Evolutionary conservation across 768 basidiomycete species (phyloP).

Genomic region (Royoungia palumana): DNA sequence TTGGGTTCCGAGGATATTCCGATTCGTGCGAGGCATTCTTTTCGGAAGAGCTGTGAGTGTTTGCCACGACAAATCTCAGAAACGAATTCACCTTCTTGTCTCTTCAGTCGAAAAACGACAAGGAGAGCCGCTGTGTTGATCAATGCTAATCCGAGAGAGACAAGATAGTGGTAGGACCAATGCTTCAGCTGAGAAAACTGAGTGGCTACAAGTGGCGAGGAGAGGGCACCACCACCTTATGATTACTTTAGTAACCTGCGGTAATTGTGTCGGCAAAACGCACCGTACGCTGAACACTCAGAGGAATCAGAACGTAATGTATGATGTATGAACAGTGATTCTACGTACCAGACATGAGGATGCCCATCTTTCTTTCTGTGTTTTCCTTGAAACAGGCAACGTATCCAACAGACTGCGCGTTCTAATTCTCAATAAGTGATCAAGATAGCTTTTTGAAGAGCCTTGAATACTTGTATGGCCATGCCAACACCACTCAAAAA

Average conservation of each 20-base stretch:
- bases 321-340: neutral
- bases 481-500: constrained; percentile 49
- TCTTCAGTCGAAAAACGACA: constrained; percentile 59
- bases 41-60: neutral
- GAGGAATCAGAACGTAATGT: neutral
- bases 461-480: constrained; percentile 38
- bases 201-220: constrained; percentile 52
- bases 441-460: neutral
- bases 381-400: constrained; percentile 58
- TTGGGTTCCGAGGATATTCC: constrained; percentile 30
- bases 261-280: neutral
- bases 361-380: constrained; percentile 61
- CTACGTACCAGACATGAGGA: constrained; percentile 49
- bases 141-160: constrained; percentile 63
- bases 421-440: constrained; percentile 34
- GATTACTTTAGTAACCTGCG: neutral
- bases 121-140: constrained; percentile 50
- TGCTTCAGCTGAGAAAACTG: constrained; percentile 40
- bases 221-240: constrained; percentile 46
- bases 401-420: constrained; percentile 71
- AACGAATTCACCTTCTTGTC: constrained; percentile 53
- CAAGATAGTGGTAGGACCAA: constrained; percentile 43
- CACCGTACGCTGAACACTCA: constrained; percentile 18
- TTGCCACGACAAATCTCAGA: neutral
- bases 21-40: constrained; percentile 37